Conservation (phyloP, 352 stramenopile genomes). For the Nothophytophthora sp. region DNA sequence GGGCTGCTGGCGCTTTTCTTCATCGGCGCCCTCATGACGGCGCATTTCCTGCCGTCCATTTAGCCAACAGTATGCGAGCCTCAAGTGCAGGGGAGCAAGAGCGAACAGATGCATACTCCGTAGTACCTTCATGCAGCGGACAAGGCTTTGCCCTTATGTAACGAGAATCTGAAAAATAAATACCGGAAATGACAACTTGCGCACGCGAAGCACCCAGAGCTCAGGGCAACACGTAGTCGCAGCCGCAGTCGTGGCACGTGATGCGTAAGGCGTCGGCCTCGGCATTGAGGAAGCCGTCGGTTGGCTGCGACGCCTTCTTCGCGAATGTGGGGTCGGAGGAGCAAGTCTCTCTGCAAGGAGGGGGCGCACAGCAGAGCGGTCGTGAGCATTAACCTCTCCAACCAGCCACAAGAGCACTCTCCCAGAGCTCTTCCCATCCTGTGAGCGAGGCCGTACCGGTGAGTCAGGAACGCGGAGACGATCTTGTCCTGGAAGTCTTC, state of each 20-base stretch:
- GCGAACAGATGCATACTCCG: constrained; percentile 29
- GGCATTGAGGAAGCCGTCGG: constrained; percentile 11
- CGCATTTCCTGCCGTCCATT: constrained; percentile 93
- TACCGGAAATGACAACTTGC: no score
- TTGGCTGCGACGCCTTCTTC: constrained; percentile 34
- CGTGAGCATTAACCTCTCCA: neutral
- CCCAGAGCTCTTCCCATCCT: neutral
- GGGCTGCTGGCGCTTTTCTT: constrained; percentile 89
- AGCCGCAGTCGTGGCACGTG: constrained; percentile 37
- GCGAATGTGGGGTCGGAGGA: constrained; percentile 49
- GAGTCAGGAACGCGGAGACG: constrained; percentile 49
- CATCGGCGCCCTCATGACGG: constrained; percentile 91
- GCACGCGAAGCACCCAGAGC: constrained; percentile 1
- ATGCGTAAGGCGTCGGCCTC: constrained; percentile 38
- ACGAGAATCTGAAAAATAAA: constrained; percentile 1
- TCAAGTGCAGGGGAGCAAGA: neutral
- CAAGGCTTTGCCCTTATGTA: neutral
- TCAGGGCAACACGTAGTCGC: constrained; percentile 28
- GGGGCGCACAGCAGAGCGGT: constrained; percentile 2
- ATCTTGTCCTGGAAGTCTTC: constrained; percentile 69
- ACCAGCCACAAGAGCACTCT: neutral
- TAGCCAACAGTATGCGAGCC: constrained; percentile 20
- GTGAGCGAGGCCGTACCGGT: constrained; percentile 39
- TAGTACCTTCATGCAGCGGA: neutral
- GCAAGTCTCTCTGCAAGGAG: constrained; percentile 40